Conservation (phyloP, 441 rosid genomes). For the Populus hybrid region DNA sequence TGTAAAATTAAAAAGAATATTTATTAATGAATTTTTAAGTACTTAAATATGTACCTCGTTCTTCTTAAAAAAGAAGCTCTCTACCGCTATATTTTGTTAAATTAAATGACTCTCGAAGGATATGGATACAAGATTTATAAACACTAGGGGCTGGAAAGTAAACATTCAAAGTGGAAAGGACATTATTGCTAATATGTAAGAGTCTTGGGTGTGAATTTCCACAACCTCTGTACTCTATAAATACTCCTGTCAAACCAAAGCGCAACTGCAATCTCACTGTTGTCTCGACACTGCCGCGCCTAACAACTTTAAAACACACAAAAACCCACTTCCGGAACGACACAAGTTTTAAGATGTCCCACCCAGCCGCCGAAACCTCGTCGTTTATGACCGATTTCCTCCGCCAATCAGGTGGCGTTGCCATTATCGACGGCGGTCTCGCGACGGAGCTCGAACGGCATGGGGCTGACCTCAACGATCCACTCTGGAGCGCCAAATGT, state of each 20-base stretch:
- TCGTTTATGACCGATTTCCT: constrained; percentile 56
- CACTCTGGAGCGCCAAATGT: constrained; percentile 91
- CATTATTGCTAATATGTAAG: not conserved
- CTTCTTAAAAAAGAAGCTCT: not conserved
- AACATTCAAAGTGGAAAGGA: not conserved
- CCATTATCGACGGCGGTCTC: constrained; percentile 79
- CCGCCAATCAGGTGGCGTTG: constrained; percentile 55
- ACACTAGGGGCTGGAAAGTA: not conserved
- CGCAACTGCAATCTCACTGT: not conserved
- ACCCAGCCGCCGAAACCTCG: constrained; percentile 23
- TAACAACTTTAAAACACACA: not conserved
- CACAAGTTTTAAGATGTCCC: constrained; percentile 15
- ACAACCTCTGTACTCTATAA: not conserved
- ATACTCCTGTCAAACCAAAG: not conserved
- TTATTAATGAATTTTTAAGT: no score
- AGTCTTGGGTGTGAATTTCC: not conserved
- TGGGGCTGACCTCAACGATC: constrained; percentile 31
- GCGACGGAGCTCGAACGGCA: constrained; percentile 88
- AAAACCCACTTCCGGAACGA: not conserved
- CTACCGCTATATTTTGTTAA: not conserved
- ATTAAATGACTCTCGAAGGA: no score
- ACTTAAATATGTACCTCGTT: not conserved
- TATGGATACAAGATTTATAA: not conserved
- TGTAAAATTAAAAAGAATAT: not conserved
- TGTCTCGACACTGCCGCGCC: not conserved